Base-by-base conservation (phyloP, 176 grass and related monocot species). In the Oryza nivara region DNA sequence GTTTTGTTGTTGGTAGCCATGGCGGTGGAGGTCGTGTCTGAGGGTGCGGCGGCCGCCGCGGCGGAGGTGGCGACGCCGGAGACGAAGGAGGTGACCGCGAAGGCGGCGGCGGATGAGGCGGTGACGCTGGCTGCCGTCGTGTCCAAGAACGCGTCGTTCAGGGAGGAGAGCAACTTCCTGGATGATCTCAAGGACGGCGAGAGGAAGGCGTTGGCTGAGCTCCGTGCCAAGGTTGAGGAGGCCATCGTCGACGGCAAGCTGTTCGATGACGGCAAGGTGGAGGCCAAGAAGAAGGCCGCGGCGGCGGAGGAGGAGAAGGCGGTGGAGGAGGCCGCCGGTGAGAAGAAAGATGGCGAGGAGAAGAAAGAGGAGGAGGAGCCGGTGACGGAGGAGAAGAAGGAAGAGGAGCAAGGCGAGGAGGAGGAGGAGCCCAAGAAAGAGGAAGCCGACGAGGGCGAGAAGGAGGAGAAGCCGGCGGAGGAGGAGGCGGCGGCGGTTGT, bases 141-240 rank as follows among this genome's bases (percentile, higher is more conserved):
- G 41, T 35, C 73, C 73, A 94, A 94, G 79, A 88, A 85, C 70
- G 41, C 54, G 11, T 99, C 96, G 8, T 96, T 94, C 63, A 91
- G 80, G 83, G 96, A 99, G 84, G 96, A 99, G 86, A 99, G 96
- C 84, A 99, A 96, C 79, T 93, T 89, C 25, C 70, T 99, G 23
- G 86, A 73, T 20, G 96, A 96, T 17, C 89, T 96, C 43, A 99
- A 92, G 89, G 96, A 96, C 1, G 75, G 74, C 8, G 91, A 99
- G 91, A 66, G 76, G 68, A 99, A 92, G 90, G 93, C 93, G 45
- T 83, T 99, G 10, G 78, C 82, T 8, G 96, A 99, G 65, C 85
- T 99, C 74, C 86, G 93, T 6, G 88, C 87, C 47, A 89, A 78
- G 65, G 54, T 99, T 51, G 96, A 99, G 86, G 93, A 93, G 63